phyloP scores from a whole-genome alignment of 768 basidiomycete species.

The Tulasnella sp. region DNA sequence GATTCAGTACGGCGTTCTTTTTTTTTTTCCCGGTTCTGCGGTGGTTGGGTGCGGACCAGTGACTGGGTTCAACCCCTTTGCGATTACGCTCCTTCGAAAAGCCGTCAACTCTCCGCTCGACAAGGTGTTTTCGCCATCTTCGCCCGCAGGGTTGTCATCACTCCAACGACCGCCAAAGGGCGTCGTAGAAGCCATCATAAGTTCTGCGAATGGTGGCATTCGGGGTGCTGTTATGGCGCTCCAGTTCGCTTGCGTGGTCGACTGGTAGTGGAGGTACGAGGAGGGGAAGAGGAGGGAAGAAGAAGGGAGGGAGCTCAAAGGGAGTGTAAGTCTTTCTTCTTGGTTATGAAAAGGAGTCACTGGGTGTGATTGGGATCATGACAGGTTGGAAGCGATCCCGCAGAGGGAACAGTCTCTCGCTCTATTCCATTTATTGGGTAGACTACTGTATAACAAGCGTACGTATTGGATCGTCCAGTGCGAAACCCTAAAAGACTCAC shows the following conservation, averaged over 20 bases:
- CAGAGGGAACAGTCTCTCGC: slow-evolving; percentile 77
- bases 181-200: slow-evolving; percentile 64
- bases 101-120: slow-evolving; percentile 58
- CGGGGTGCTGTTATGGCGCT: slow-evolving; percentile 88
- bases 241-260: slow-evolving; percentile 66
- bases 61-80: slow-evolving; percentile 83
- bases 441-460: slow-evolving; percentile 95
- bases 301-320: slow-evolving; percentile 29
- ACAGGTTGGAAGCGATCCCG: slow-evolving; percentile 62
- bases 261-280: slow-evolving; percentile 27
- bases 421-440: slow-evolving; percentile 89
- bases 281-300: slow-evolving; percentile 26
- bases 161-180: slow-evolving; percentile 48
- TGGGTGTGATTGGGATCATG: background rate
- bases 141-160: slow-evolving; percentile 26
- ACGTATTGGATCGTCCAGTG: slow-evolving; percentile 12
- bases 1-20: slow-evolving; percentile 64
- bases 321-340: slow-evolving; percentile 2
- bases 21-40: background rate
- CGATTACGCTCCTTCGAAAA: slow-evolving; percentile 72
- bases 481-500: slow-evolving; percentile 7
- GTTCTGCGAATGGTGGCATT: slow-evolving; percentile 82
- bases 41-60: background rate
- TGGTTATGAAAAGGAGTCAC: background rate
- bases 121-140: slow-evolving; percentile 33